phyloP scores from a whole-genome alignment of 1,284 basidiomycete species.

The Taiwanofungus camphoratus region DNA sequence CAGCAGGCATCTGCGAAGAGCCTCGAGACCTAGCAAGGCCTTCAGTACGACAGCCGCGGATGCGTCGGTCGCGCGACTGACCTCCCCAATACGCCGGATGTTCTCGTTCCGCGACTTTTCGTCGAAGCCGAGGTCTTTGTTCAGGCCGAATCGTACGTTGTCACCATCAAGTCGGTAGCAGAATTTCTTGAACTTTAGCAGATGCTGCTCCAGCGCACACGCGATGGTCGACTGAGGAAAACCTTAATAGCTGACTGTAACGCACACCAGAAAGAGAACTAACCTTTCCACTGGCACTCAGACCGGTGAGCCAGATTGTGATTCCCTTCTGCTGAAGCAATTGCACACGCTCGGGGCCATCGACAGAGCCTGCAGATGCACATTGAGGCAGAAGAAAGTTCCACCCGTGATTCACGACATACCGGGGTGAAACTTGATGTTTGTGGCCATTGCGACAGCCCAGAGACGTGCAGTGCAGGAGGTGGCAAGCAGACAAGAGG shows the following conservation, averaged over 20 bases:
- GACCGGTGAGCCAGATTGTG: slow-evolving; percentile 94
- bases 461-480: too few species aligned
- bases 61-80: slow-evolving; percentile 25
- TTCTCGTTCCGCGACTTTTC: slow-evolving; percentile 95
- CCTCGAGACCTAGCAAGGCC: slow-evolving; percentile 71
- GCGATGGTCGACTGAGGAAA: slow-evolving; percentile 85
- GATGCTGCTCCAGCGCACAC: slow-evolving; percentile 93
- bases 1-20: slow-evolving; percentile 88
- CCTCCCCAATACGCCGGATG: slow-evolving; percentile 96
- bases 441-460: slow-evolving; percentile 75
- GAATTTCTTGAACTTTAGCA: slow-evolving; percentile 83
- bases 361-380: slow-evolving; percentile 64
- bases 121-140: slow-evolving; percentile 97
- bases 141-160: slow-evolving; percentile 94
- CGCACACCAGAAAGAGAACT: slow-evolving; percentile 11
- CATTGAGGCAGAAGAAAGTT: neutral
- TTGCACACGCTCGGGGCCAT: slow-evolving; percentile 56
- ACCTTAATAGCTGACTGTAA: neutral
- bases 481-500: too few species aligned
- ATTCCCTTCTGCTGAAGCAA: slow-evolving; percentile 78
- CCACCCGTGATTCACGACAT: slow-evolving; percentile 3
- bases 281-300: slow-evolving; percentile 88
- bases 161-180: slow-evolving; percentile 95
- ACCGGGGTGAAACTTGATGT: slow-evolving; percentile 81
- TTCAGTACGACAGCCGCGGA: neutral